Percentiles rank a stretch among this genome's conserved stretches.
Evolutionary conservation across 305 asterid genomes (phyloP).

Genomic region (Salvia sclarea): DNA sequence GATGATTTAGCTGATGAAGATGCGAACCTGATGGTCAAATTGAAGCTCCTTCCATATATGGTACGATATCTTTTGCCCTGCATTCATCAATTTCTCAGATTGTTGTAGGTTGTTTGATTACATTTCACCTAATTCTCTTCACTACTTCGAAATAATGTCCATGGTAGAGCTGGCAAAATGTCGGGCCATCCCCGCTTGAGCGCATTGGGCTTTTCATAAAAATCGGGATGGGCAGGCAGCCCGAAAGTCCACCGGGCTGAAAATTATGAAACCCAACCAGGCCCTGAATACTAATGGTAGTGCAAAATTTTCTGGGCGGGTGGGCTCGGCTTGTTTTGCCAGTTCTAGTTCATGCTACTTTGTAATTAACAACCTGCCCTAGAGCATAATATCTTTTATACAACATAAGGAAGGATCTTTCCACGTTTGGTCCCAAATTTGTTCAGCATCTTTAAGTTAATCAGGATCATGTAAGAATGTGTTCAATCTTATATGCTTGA

Average conservation of each 20-base stretch:
- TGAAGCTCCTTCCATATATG: constrained; percentile 95
- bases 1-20: constrained; percentile 91
- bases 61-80: constrained; percentile 42
- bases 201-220: too few species aligned
- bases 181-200: too few species aligned
- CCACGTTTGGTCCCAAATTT: not conserved
- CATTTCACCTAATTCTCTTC: too few species aligned
- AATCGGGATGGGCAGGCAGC: too few species aligned
- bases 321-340: too few species aligned
- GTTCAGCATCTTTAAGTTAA: constrained; percentile 16
- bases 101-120: not conserved
- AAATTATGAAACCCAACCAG: too few species aligned
- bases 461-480: not conserved
- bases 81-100: constrained; percentile 11
- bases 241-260: too few species aligned
- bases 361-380: constrained; percentile 3
- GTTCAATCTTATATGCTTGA: too few species aligned
- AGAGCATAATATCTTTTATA: not conserved
- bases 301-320: too few species aligned
- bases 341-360: not conserved
- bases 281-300: too few species aligned
- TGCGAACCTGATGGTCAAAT: constrained; percentile 97
- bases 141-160: too few species aligned
- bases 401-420: not conserved
- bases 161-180: too few species aligned